Evolutionary conservation across 345 rosid genomes (phyloP).

Genomic region (Acer campestre): DNA sequence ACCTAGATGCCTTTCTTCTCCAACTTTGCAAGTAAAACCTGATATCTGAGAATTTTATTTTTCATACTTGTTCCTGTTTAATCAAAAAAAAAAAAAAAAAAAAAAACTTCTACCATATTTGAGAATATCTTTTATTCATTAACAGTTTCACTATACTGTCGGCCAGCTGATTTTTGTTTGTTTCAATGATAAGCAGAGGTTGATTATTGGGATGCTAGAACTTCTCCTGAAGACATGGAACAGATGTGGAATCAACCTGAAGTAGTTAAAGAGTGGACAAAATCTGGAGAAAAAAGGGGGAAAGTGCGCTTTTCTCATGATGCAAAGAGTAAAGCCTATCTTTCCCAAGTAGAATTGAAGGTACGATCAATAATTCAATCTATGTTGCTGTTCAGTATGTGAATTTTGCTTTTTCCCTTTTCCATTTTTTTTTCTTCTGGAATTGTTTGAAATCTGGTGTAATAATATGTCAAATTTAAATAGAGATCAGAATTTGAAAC

Average conservation of each 20-base stretch:
- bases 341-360: slow-evolving; percentile 79
- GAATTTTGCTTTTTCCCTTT: neutral
- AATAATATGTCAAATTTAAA: neutral
- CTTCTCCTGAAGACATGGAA: slow-evolving; percentile 84
- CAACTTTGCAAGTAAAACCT: neutral
- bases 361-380: slow-evolving; percentile 35
- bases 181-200: slow-evolving; percentile 40
- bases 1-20: neutral
- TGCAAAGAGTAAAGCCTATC: slow-evolving; percentile 58
- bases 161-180: slow-evolving; percentile 14
- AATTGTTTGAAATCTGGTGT: neutral
- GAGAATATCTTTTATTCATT: neutral
- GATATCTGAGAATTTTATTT: neutral
- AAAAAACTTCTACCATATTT: neutral
- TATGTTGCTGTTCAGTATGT: neutral
- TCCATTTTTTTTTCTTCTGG: slow-evolving; percentile 2
- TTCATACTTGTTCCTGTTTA: neutral
- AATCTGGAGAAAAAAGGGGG: slow-evolving; percentile 69
- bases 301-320: slow-evolving; percentile 81
- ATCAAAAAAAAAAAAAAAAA: too few species aligned
- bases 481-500: neutral
- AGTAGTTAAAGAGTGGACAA: slow-evolving; percentile 76
- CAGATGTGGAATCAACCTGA: slow-evolving; percentile 78
- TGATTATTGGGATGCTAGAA: slow-evolving; percentile 65
- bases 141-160: neutral